These are phyloP conservation scores for Coniochaeta sp. DNA, from an alignment of 2,329 filamentous ascomycete genomes.

Conservation along the genomic window DNA sequence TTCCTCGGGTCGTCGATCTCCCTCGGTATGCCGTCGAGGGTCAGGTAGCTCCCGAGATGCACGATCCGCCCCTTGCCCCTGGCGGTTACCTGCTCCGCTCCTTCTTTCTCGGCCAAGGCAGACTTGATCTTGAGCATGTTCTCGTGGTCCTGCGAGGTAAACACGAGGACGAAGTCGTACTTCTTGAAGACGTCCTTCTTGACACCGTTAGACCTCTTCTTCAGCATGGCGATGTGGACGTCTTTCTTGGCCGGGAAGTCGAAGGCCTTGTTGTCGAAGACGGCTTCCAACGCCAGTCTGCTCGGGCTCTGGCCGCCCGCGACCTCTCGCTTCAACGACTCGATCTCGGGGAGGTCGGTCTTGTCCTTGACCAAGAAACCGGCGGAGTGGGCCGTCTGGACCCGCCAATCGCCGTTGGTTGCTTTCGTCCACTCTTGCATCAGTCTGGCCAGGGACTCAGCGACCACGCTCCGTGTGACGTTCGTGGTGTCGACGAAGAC, in stretches of 20 bases:
- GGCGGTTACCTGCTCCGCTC: neutral
- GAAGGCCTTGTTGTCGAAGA: conserved; percentile 18
- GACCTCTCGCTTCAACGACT: conserved; percentile 10
- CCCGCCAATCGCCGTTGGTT: conserved; percentile 12
- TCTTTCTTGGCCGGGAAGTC: conserved; percentile 13
- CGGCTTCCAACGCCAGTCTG: conserved; percentile 9
- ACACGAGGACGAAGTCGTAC: conserved; percentile 19
- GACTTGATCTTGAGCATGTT: conserved; percentile 16
- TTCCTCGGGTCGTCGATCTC: conserved; percentile 7
- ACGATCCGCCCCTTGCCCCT: conserved; percentile 15
- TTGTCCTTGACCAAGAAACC: conserved; percentile 16
- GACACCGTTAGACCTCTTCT: conserved; percentile 11
- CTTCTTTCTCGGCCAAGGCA: conserved; percentile 9
- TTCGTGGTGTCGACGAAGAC: conserved; percentile 21
- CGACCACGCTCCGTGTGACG: conserved; percentile 13
- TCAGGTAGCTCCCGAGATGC: conserved; percentile 17
- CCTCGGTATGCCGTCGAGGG: conserved; percentile 1
- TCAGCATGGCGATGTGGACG: conserved; percentile 6
- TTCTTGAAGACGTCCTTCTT: conserved; percentile 12
- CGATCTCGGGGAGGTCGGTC: conserved; percentile 11
- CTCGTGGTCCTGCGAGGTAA: conserved; percentile 17
- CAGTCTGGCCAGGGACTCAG: conserved; percentile 13
- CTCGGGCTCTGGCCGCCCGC: conserved; percentile 9
- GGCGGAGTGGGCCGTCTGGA: conserved; percentile 12
- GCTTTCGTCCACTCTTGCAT: conserved; percentile 12